Evolutionary conservation across 495 filamentous ascomycete species (phyloP).

Genomic region (Penicillium riverlandense): DNA sequence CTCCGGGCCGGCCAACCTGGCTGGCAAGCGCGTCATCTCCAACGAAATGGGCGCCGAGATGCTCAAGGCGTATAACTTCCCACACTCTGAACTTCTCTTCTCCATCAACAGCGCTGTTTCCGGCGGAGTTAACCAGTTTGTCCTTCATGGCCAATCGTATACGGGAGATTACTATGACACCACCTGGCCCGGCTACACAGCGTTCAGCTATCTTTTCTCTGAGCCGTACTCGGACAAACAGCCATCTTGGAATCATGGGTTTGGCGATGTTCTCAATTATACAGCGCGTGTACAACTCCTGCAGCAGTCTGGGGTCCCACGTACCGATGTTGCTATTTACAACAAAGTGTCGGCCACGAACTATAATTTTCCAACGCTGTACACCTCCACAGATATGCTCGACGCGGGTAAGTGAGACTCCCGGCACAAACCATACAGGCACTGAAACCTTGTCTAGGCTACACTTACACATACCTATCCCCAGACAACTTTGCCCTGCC

Average conservation of each 20-base stretch:
- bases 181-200: constrained; percentile 42
- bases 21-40: constrained; percentile 30
- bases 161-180: constrained; percentile 31
- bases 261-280: constrained; percentile 32
- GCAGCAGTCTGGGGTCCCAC: constrained; percentile 31
- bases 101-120: constrained; percentile 25
- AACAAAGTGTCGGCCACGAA: constrained; percentile 15
- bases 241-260: constrained; percentile 34
- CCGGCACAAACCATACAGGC: too few relatives aligned
- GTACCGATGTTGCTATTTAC: constrained; percentile 37
- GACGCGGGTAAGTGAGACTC: constrained; percentile 3
- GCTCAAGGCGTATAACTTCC: constrained; percentile 20
- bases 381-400: constrained; percentile 11
- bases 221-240: constrained; percentile 36
- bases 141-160: constrained; percentile 40
- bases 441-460: constrained; percentile 20
- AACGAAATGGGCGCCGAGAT: constrained; percentile 29
- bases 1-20: constrained; percentile 33
- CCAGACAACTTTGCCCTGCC: constrained; percentile 38
- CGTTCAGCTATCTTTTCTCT: constrained; percentile 36
- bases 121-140: constrained; percentile 37
- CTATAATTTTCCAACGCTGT: constrained; percentile 7
- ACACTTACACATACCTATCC: constrained; percentile 42
- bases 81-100: constrained; percentile 17
- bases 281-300: constrained; percentile 29